These are phyloP conservation scores for Entomortierella chlamydospora DNA, from an alignment of 192 early-diverging fungal species.

Conservation along the genomic window DNA sequence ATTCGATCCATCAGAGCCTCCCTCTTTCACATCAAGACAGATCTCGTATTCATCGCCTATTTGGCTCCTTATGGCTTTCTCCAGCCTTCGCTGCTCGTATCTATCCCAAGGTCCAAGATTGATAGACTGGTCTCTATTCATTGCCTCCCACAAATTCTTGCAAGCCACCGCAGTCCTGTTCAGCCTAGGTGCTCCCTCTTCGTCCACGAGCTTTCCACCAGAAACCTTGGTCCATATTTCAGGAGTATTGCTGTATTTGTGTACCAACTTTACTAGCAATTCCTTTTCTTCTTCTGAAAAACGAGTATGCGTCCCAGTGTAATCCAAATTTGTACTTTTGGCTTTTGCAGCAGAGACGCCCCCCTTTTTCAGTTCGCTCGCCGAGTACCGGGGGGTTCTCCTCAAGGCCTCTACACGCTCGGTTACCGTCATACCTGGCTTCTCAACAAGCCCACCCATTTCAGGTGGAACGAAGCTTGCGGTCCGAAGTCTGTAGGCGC, in stretches of 20 bases:
- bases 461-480: neutral
- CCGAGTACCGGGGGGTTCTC: neutral
- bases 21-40: neutral
- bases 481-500: neutral
- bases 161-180: neutral
- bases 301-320: no score
- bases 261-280: neutral
- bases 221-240: neutral
- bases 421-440: no score
- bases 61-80: neutral
- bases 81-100: neutral
- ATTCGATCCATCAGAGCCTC: no score
- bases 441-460: neutral
- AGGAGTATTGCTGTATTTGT: neutral
- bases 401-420: no score
- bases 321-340: neutral
- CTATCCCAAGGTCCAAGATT: neutral
- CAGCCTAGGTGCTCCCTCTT: neutral
- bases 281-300: slow-evolving; percentile 7
- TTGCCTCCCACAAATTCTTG: neutral
- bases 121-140: neutral
- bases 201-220: neutral
- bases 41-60: neutral
- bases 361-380: neutral
- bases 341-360: no score